A percentile compares a stretch with the other conserved stretches of the same genome.
Conservation (phyloP, 768 basidiomycete species). For the Tephrocybe sp. region DNA sequence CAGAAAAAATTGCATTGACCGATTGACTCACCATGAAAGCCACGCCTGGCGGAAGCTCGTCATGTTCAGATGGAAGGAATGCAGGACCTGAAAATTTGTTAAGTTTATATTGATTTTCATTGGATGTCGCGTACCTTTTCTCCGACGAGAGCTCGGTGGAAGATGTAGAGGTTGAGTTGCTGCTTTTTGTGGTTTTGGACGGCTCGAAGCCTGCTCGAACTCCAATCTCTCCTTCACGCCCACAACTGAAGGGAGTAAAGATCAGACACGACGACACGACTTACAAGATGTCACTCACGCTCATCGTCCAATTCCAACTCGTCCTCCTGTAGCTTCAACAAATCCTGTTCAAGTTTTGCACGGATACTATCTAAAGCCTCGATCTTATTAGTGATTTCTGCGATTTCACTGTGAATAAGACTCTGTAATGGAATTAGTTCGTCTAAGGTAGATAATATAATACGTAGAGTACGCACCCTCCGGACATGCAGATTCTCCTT, state of each 20-base stretch:
- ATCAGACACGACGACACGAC: constrained; percentile 3
- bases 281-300: constrained; percentile 47
- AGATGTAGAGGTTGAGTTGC: constrained; percentile 42
- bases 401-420: constrained; percentile 83
- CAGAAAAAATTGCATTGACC: background rate
- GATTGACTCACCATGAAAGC: constrained; percentile 84
- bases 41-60: constrained; percentile 89
- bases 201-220: constrained; percentile 55
- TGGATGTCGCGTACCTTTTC: constrained; percentile 51
- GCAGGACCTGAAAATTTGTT: constrained; percentile 65
- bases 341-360: constrained; percentile 74
- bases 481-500: constrained; percentile 92
- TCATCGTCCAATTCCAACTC: constrained; percentile 97
- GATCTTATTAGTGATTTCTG: constrained; percentile 89
- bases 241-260: constrained; percentile 56
- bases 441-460: background rate
- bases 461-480: constrained; percentile 52
- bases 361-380: constrained; percentile 80
- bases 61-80: constrained; percentile 96
- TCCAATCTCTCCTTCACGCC: constrained; percentile 85
- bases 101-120: background rate
- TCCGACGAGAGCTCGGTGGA: constrained; percentile 63
- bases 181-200: constrained; percentile 25
- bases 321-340: constrained; percentile 90
- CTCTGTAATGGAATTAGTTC: constrained; percentile 46